Evolutionary conservation across 2,329 filamentous ascomycete species (phyloP).

Genomic region (Fusarium sambucinum): DNA sequence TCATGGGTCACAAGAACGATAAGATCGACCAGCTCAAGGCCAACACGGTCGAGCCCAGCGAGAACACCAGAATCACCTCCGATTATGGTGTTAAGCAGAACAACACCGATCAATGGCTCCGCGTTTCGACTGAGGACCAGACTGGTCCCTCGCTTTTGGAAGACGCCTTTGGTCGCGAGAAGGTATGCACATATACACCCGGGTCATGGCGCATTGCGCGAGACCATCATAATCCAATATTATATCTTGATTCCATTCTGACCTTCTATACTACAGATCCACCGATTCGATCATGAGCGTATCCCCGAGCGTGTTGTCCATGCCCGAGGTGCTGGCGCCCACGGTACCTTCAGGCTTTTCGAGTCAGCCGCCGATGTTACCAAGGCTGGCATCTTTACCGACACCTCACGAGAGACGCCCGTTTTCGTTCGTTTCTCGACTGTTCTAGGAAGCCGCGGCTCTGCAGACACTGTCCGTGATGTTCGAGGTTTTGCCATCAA

Average conservation of each 20-base stretch:
- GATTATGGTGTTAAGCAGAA: constrained; percentile 81
- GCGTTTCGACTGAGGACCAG: constrained; percentile 69
- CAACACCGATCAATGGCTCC: constrained; percentile 84
- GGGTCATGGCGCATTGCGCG: background rate
- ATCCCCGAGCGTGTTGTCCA: constrained; percentile 76
- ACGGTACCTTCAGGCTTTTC: constrained; percentile 76
- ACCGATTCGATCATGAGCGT: constrained; percentile 76
- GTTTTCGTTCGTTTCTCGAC: constrained; percentile 76
- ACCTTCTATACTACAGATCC: constrained; percentile 62
- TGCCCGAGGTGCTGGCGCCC: constrained; percentile 76
- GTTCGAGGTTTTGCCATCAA: constrained; percentile 80
- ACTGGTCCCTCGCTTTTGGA: constrained; percentile 78
- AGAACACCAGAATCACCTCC: constrained; percentile 74
- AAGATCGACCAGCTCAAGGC: constrained; percentile 73
- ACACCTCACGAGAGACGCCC: constrained; percentile 64
- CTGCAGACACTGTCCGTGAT: constrained; percentile 85
- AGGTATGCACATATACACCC: constrained; percentile 60
- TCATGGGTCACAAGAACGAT: constrained; percentile 57
- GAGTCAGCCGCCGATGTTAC: constrained; percentile 76
- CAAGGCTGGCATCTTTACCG: constrained; percentile 70
- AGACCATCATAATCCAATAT: background rate
- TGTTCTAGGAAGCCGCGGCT: constrained; percentile 79
- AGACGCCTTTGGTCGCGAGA: constrained; percentile 78
- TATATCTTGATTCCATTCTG: background rate
- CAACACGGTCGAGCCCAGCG: constrained; percentile 69